phyloP scores from a whole-genome alignment of 169 alveolate species.

The Plasmodium sp. region DNA sequence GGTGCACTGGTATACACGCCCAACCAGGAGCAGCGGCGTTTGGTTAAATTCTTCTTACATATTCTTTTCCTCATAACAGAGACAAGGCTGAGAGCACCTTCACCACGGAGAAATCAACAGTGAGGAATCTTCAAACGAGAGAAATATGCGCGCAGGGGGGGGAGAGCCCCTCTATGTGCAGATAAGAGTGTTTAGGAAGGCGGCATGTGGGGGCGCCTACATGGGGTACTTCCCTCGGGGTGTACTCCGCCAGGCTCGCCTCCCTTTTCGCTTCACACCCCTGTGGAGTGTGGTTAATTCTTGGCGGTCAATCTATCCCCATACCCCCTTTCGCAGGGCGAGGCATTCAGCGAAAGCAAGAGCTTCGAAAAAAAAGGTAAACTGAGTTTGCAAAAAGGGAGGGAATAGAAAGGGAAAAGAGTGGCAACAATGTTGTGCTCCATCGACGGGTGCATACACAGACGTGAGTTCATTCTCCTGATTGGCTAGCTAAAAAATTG shows the following conservation, averaged over 20 bases:
- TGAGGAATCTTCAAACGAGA: not conserved
- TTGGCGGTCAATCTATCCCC: not conserved
- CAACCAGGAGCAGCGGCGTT: not conserved
- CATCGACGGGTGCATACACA: not conserved
- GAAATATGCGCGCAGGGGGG: not conserved
- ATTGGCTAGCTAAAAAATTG: not conserved
- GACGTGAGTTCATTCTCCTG: not conserved
- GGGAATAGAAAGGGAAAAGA: not conserved
- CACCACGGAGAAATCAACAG: not conserved
- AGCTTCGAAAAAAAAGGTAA: slow-evolving; percentile 25
- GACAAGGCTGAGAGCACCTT: not conserved
- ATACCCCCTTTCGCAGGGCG: slow-evolving; percentile 18
- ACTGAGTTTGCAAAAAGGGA: not conserved
- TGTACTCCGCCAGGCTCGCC: not conserved
- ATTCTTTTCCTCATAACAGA: not conserved
- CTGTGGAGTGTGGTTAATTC: not conserved
- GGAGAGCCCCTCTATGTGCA: not conserved
- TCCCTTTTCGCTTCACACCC: not conserved
- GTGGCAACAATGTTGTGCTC: not conserved
- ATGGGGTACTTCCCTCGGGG: not conserved
- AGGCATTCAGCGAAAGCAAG: slow-evolving; percentile 20
- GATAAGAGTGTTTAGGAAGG: not conserved
- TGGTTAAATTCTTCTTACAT: not conserved
- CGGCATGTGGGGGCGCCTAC: not conserved
- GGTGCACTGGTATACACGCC: not conserved